Base-by-base conservation (phyloP, 2,329 filamentous ascomycete species). In the Aspergillus pseudotamarii region DNA sequence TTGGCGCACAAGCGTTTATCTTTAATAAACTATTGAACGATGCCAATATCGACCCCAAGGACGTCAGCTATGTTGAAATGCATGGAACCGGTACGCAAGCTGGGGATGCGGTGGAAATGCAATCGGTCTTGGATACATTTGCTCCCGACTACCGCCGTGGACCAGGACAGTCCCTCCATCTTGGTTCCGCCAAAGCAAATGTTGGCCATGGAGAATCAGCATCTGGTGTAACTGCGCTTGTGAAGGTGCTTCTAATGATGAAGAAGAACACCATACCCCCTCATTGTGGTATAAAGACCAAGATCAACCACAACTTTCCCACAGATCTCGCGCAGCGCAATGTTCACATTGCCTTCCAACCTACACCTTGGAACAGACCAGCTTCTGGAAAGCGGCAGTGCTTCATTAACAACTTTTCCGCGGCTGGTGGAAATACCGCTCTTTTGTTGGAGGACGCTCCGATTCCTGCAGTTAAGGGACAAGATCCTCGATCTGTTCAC, bases 81-180 rank as follows among this genome's bases (percentile, higher is more conserved):
- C 92, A 96, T 76, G 93, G 91, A 19, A 96, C 93, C 2, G 93
- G 93, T 38, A 96, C 92, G 0, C 91, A 95, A 76, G 92, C 91
- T 36, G 93, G 67, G 2, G 93, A 96, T 72, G 89, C 88, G 10
- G 90, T 88, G 4, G 93, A 97, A 75, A 94, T 94, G 89, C 83
- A 87, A 1, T 93, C 90, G 0, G 90, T 96, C 57, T 87, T 88
- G 28, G 82, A 85, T 59, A 81, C 85, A 21, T 90, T 90, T 69
- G 87, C 86, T 50, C 83, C 85, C 26, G 79, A 81, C 59, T 73
- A 63, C 80, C 87, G 58, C 23, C 66, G 65, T 11, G 63, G 61
- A 6, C 64, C 62, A 6, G 59, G 80, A 16, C 70, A 81, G 32
- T 85, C 87, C 0, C 79, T 91, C 1, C 85, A 85, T 67, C 78